A percentile compares a stretch with the other conserved stretches of the same genome.
Evolutionary conservation across 164 flowering plant species (phyloP).

Genomic region (Annona squamosa): DNA sequence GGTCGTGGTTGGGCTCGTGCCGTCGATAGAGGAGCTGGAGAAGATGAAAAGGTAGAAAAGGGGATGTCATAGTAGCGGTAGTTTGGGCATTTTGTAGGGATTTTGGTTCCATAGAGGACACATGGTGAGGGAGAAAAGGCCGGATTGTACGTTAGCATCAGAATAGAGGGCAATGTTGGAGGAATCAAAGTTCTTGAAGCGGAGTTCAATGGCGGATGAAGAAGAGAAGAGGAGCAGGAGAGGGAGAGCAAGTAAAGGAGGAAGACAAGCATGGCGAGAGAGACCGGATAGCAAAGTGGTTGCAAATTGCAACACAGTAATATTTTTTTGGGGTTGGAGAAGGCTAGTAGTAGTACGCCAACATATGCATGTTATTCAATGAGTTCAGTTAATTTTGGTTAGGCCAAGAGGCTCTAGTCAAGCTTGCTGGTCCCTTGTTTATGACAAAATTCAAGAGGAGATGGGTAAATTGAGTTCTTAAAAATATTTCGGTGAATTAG

Average conservation of each 20-base stretch:
- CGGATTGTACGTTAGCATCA: conserved; percentile 16
- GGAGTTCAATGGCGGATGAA: conserved; percentile 10
- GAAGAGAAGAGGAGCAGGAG: not conserved
- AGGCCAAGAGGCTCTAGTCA: too few relatives aligned
- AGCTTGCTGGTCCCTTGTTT: too few relatives aligned
- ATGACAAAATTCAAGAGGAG: too few relatives aligned
- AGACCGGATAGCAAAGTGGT: too few relatives aligned
- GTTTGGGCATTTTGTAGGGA: conserved; percentile 18
- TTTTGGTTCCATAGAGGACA: conserved; percentile 22
- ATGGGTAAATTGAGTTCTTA: too few relatives aligned
- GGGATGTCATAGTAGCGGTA: conserved; percentile 14
- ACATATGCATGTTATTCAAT: too few relatives aligned
- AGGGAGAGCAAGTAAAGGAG: not conserved
- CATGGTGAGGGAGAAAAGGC: conserved; percentile 24
- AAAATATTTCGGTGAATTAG: too few relatives aligned
- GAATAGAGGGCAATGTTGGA: conserved; percentile 15
- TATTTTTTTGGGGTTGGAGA: too few relatives aligned
- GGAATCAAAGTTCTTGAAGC: conserved; percentile 26
- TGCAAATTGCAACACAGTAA: too few relatives aligned
- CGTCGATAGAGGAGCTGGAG: conserved; percentile 20
- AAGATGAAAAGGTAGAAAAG: conserved; percentile 36
- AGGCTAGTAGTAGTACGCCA: too few relatives aligned
- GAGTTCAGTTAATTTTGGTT: too few relatives aligned
- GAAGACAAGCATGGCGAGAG: too few relatives aligned
- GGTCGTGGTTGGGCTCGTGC: conserved; percentile 28